Evolutionary conservation across 768 basidiomycete species (phyloP), one percentile per base, ranked within the genome.

Genomic region (Kwoniella europaea): DNA sequence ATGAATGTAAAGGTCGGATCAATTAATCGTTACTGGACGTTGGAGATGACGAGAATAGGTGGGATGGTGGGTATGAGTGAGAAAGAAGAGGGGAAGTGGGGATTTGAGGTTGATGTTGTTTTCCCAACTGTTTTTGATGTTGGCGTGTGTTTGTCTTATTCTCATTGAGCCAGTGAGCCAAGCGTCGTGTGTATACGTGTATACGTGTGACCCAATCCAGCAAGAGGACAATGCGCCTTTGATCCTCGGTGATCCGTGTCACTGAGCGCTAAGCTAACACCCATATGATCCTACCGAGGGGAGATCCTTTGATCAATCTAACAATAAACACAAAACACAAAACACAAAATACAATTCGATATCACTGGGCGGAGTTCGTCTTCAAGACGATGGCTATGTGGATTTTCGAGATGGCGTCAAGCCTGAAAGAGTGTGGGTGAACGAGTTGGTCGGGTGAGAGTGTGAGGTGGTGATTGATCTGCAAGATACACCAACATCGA

Each of bases 401-500:
- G n/a, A 16, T 13, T 10, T 10, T 54, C 13, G 12, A 50, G 20
- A 53, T 27, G 44, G 57, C 42, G 12, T 67, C 66, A 50, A 59
- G 66, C 66, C 58, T 18, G 44, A 57, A 57, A 10, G 57, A 50
- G 15, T 60, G 43, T 57, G 68, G 18, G 29, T 29, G 53, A 54
- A 16, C 54, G 54, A 56, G 61, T 69, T 62, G 67, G 52, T 41
- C 53, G 67, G 54, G 43, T 10, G 41, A 50, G 56, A 24, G 24
- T 35, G 46, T 13, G 22, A 35, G 59, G 24, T 43, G 59, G 44
- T 52, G 52, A 44, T 42, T 43, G 29, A 42, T 65, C 63, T 65
- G 53, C 63, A 18, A 20, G 15, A 59, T 59, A 24, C 24, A 10
- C 24, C 5, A n/a, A 59, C 12, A 16, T 29, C 57, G 41, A 24